Base-by-base conservation (phyloP, 1,139 yeast genomes). In the Eremothecium sinecaudum region DNA sequence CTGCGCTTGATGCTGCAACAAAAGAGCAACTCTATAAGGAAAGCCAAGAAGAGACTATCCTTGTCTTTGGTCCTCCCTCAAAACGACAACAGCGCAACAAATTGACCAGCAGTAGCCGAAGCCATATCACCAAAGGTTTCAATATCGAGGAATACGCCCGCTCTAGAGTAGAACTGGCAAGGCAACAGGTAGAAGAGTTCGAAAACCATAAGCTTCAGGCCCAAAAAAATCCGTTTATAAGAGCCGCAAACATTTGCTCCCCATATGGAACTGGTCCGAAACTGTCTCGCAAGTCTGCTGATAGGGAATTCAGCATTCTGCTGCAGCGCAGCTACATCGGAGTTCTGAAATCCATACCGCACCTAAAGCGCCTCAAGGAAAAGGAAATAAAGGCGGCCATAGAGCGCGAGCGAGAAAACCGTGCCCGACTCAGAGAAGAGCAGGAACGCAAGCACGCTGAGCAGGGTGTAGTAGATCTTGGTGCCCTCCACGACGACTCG, bases 101-200 rank as follows among this genome's bases (percentile, higher is more conserved):
- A 7, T 9, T 13, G 7, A 9, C 10, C 14, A 7, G 7, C 9
- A 7, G 14, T 8, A 13, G 14, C 13, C 28, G 32, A 14, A 24
- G 36, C 10, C 18, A 37, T 13, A 45, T 47, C 2, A 47, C 48
- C 10, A 62, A 61, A 32, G 44, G 50, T 5, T 71, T 76, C 42
- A 79, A 79, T 53, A 64, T 79, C 30, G 70, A 66, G 9, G 71
- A 60, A 24, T 75, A 75, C 48, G 76, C 83, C 0, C 56, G 61
- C 9, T 64, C 64, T 30, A 60, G 83, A 34, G 44, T 63, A 12
- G 50, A 46, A 5, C 50, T 64, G 5, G 44, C 48, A 13, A 46
- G 58, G 30, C 48, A 50, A 34, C 41, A 53, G 28, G 56, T 56
- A 14, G 42, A 45, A 26, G 61, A 56, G 37, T 58, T 51, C 30